Evolutionary conservation across 2,329 filamentous ascomycete species (phyloP), one percentile per base, ranked within the genome.

Genomic region (Pyrenophora graminea): DNA sequence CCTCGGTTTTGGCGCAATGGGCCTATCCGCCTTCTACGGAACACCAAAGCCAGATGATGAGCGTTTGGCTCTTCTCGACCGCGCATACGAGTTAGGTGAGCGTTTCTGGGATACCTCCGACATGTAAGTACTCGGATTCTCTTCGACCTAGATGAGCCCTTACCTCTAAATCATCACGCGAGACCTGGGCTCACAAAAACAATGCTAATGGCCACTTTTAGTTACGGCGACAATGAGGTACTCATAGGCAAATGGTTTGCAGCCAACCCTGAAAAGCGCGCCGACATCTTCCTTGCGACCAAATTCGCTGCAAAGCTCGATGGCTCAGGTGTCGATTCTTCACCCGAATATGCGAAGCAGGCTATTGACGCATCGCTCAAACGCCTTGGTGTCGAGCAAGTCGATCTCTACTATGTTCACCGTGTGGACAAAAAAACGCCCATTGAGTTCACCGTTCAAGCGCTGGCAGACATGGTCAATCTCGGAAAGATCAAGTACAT

Each of bases 1-100:
- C 7, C 59, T 84, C 6, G 82, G 82, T 9, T 77, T 83, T 27
- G 81, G 82, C 13, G 69, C 79, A 18, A 84, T 85, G 82, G 80
- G 81, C 3, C 54, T 79, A 33, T 68, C 56, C 38, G 66, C 68
- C 39, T 78, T 77, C 63, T 82, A 82, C 55, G 79, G 79, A 42
- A 52, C 60, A n/a, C 62, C 71, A 4, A 79, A 77, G 43, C 74
- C 79, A 2, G 80, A 83, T 25, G 66, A 75, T 18, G 79, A 83
- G 52, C 77, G 79, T 2, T 73, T 83, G 49, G 74, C 74, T 3
- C 58, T 84, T 2, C 76, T 85, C 17, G 80, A 84, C 62, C 74
- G 74, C 10, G 76, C 76, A 3, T 79, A 79, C 67, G 77, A 79
- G 23, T 56, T 78, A 1, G 82, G 82, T 42, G 76, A 77, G 41